These are phyloP conservation scores for Fomitopsis betulina DNA, from an alignment of 1,284 basidiomycete species.

Conservation along the genomic window DNA sequence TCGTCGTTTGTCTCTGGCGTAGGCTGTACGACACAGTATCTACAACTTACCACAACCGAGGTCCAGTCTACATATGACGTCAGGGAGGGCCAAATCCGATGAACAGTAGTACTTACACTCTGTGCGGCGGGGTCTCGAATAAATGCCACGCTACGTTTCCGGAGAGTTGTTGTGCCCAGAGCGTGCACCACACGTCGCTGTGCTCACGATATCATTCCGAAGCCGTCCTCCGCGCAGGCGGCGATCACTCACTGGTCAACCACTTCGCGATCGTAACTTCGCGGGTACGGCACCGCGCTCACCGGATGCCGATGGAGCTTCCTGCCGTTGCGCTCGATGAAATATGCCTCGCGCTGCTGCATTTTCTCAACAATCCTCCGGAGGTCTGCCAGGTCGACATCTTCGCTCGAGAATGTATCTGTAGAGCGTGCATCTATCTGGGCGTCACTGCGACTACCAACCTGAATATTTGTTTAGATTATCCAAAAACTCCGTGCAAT, in stretches of 20 bases:
- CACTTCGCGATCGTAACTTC: conserved; percentile 54
- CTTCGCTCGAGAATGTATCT: not conserved
- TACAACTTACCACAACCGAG: conserved; percentile 56
- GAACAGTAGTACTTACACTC: conserved; percentile 46
- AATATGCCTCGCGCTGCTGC: conserved; percentile 48
- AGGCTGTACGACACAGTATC: not conserved
- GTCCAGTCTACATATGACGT: conserved; percentile 43
- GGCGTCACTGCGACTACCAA: not conserved
- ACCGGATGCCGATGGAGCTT: conserved; percentile 49
- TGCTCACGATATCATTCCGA: conserved; percentile 8
- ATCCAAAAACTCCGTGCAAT: not conserved
- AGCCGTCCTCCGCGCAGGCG: not conserved
- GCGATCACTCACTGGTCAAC: conserved; percentile 53
- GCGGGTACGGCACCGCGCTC: conserved; percentile 58
- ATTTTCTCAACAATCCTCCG: conserved; percentile 37
- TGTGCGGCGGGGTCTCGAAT: conserved; percentile 50
- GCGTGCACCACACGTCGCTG: conserved; percentile 68
- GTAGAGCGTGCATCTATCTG: not conserved
- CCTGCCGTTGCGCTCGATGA: conserved; percentile 46
- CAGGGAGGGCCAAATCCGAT: conserved; percentile 3
- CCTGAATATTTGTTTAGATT: not conserved
- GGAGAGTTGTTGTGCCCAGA: conserved; percentile 47
- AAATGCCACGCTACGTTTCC: conserved; percentile 58
- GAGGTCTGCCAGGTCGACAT: conserved; percentile 38
- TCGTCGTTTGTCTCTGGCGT: not conserved